Percentiles rank a stretch among this genome's conserved stretches.
Evolutionary conservation across 768 basidiomycete genomes (phyloP).

Genomic region (Gyrodon lividus): DNA sequence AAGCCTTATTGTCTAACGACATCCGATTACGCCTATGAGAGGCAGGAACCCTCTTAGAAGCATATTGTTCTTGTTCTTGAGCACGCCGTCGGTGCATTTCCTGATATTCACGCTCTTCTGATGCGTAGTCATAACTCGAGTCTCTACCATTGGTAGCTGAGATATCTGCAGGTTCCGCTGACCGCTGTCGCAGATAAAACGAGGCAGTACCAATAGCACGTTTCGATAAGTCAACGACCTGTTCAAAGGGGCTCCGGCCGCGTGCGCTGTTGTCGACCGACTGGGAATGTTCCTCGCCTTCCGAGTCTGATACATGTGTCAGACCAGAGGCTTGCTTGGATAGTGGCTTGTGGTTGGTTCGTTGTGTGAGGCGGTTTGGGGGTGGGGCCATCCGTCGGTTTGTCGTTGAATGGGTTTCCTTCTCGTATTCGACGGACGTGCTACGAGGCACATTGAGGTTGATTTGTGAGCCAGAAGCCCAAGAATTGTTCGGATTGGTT

Average conservation of each 20-base stretch:
- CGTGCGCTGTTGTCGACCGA: constrained; percentile 40
- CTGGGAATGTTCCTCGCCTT: constrained; percentile 48
- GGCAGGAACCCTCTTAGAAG: constrained; percentile 34
- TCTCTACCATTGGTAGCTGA: constrained; percentile 38
- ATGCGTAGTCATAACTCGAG: constrained; percentile 74
- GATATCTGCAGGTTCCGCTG: constrained; percentile 51
- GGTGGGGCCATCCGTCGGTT: constrained; percentile 62
- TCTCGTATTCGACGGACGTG: constrained; percentile 80
- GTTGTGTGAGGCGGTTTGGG: constrained; percentile 45
- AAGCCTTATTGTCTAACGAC: constrained; percentile 79
- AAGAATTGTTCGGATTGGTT: constrained; percentile 58
- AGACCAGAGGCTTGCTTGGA: constrained; percentile 52
- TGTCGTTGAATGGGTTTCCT: constrained; percentile 53
- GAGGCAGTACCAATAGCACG: constrained; percentile 50
- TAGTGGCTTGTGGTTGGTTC: constrained; percentile 44
- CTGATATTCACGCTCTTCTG: constrained; percentile 68
- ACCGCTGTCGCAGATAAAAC: constrained; percentile 64
- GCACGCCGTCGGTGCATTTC: constrained; percentile 28
- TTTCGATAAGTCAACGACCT: constrained; percentile 55
- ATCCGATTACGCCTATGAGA: constrained; percentile 58
- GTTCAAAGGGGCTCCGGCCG: constrained; percentile 69
- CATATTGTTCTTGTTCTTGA: constrained; percentile 22
- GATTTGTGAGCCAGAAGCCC: constrained; percentile 61
- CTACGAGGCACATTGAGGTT: constrained; percentile 58
- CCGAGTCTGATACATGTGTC: constrained; percentile 65